A percentile compares a stretch with the other conserved stretches of the same genome.
These are phyloP conservation scores for Kwoniella europaea DNA, from an alignment of 768 basidiomycete species.

Conservation along the genomic window DNA sequence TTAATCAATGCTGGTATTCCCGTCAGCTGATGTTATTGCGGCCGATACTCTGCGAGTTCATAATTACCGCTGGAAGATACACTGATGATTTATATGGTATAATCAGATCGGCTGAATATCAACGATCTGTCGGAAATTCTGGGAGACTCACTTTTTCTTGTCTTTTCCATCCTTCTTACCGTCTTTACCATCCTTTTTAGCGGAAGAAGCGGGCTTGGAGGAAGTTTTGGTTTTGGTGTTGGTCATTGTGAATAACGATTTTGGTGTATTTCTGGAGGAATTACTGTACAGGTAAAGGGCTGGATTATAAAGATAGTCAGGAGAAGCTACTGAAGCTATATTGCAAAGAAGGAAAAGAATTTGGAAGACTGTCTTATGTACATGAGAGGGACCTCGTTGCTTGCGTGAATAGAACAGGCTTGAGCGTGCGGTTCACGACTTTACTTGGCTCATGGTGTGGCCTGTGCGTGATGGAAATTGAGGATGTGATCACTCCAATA, in stretches of 20 bases:
- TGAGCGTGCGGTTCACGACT: too few relatives aligned
- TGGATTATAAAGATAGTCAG: too few relatives aligned
- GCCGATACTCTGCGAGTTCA: not conserved
- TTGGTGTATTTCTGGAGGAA: not conserved
- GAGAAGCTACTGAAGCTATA: too few relatives aligned
- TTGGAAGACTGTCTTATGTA: too few relatives aligned
- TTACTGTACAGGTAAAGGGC: too few relatives aligned
- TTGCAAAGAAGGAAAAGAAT: too few relatives aligned
- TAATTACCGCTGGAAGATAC: not conserved
- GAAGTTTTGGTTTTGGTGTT: not conserved
- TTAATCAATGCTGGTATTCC: not conserved
- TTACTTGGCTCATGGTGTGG: too few relatives aligned
- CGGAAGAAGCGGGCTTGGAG: not conserved
- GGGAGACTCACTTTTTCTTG: not conserved
- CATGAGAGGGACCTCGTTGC: too few relatives aligned
- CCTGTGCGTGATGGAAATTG: too few relatives aligned
- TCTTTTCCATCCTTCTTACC: constrained; percentile 2
- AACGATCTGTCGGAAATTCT: not conserved
- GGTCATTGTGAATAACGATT: not conserved
- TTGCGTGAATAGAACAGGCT: too few relatives aligned
- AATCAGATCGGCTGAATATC: not conserved
- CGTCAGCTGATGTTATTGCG: not conserved
- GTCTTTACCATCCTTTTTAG: not conserved
- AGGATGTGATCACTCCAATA: too few relatives aligned
- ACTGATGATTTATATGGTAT: not conserved